Evolutionary conservation across 2,329 filamentous ascomycete genomes (phyloP).

Genomic region (Biscogniauxia marginata): DNA sequence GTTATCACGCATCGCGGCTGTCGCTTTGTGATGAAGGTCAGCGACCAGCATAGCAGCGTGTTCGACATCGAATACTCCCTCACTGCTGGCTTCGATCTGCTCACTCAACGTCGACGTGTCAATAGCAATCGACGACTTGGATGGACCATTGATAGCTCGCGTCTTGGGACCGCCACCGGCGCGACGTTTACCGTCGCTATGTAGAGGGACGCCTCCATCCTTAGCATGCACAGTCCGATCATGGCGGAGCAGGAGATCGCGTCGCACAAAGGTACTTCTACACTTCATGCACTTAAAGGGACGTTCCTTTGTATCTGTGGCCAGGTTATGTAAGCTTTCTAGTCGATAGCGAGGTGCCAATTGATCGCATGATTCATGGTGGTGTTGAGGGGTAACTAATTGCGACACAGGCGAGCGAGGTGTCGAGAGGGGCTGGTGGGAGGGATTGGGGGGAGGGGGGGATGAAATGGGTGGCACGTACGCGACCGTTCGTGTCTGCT

Average conservation of each 20-base stretch:
- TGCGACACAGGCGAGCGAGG: slow-evolving; percentile 6
- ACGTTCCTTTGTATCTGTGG: slow-evolving; percentile 91
- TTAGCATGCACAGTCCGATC: slow-evolving; percentile 98
- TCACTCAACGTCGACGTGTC: slow-evolving; percentile 79
- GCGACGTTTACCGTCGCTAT: slow-evolving; percentile 90
- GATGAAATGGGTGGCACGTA: slow-evolving; percentile 57
- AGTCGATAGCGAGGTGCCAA: neutral
- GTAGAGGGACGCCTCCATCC: slow-evolving; percentile 89
- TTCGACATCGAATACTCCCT: slow-evolving; percentile 92
- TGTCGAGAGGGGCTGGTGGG: slow-evolving; percentile 14
- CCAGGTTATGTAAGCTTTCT: slow-evolving; percentile 27
- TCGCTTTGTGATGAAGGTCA: slow-evolving; percentile 94
- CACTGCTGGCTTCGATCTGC: slow-evolving; percentile 87
- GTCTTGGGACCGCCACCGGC: slow-evolving; percentile 62
- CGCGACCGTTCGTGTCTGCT: slow-evolving; percentile 96
- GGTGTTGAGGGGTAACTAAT: slow-evolving; percentile 17
- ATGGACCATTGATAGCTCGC: slow-evolving; percentile 59
- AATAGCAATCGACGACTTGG: slow-evolving; percentile 76
- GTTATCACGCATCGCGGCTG: slow-evolving; percentile 62
- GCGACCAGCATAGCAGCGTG: slow-evolving; percentile 98
- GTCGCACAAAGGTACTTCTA: slow-evolving; percentile 95
- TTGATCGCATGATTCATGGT: slow-evolving; percentile 11
- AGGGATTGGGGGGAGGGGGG: slow-evolving; percentile 14
- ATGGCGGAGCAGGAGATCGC: slow-evolving; percentile 92
- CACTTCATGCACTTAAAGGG: slow-evolving; percentile 99